Evolutionary conservation across 1,284 basidiomycete species (phyloP).

Genomic region (Apiotrichum porosum): DNA sequence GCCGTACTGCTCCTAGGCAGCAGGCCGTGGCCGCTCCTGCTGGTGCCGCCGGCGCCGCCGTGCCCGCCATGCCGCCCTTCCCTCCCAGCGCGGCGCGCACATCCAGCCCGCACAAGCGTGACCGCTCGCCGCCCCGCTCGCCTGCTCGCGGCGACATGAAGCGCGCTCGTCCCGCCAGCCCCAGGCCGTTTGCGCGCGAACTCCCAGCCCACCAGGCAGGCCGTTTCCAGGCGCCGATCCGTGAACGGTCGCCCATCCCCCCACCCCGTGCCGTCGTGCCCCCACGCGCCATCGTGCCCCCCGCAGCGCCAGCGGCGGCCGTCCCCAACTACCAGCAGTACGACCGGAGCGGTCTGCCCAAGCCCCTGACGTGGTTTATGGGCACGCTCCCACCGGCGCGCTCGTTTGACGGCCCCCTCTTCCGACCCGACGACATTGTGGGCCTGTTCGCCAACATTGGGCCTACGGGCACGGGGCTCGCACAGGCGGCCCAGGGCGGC

Average conservation of each 20-base stretch:
- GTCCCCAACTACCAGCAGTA: slow-evolving; percentile 47
- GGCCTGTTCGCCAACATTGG: slow-evolving; percentile 52
- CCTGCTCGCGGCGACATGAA: slow-evolving; percentile 8
- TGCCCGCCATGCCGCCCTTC: slow-evolving; percentile 12
- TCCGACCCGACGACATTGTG: slow-evolving; percentile 80
- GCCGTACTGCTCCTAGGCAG: slow-evolving; percentile 30
- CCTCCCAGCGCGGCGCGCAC: slow-evolving; percentile 2
- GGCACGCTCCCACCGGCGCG: slow-evolving; percentile 64
- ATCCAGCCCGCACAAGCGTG: slow-evolving; percentile 6
- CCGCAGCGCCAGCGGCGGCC: neutral
- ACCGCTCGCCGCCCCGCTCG: slow-evolving; percentile 13
- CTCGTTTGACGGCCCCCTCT: slow-evolving; percentile 79
- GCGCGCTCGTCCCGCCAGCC: slow-evolving; percentile 12
- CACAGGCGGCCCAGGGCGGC: neutral
- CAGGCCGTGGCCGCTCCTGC: slow-evolving; percentile 7
- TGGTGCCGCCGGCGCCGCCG: neutral
- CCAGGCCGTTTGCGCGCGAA: slow-evolving; percentile 9
- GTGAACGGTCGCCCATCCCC: slow-evolving; percentile 6
- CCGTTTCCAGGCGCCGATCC: neutral
- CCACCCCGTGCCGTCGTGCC: neutral
- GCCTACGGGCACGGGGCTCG: slow-evolving; percentile 1
- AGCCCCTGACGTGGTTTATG: slow-evolving; percentile 72
- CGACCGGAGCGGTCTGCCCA: slow-evolving; percentile 57
- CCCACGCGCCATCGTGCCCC: neutral
- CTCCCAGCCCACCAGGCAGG: slow-evolving; percentile 1